A percentile compares a stretch with the other conserved stretches of the same genome.
Conservation (phyloP, 208 protist species). For the Acanthamoeba royreba region DNA sequence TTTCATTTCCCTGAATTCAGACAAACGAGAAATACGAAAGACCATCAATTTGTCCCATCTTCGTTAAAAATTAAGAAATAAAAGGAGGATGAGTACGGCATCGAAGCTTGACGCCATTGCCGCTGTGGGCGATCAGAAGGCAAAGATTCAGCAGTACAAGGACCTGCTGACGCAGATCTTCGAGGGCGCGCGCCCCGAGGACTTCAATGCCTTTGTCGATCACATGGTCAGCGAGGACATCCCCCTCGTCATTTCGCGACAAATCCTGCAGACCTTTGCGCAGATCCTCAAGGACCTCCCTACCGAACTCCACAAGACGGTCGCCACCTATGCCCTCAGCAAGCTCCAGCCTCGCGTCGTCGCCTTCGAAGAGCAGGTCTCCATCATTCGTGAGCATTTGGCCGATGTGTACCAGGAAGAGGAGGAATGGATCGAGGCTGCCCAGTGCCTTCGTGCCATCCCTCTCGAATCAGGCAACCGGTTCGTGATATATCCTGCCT, state of each 20-base stretch:
- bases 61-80: neutral
- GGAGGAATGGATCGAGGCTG: constrained; percentile 59
- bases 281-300: constrained; percentile 19
- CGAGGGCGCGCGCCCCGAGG: neutral
- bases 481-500: too few species aligned
- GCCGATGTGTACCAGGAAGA: constrained; percentile 60
- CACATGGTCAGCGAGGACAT: constrained; percentile 39
- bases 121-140: constrained; percentile 27
- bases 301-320: constrained; percentile 46
- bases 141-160: constrained; percentile 21
- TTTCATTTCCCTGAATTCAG: too few species aligned
- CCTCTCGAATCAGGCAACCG: constrained; percentile 62
- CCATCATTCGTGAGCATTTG: constrained; percentile 58
- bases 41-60: too few species aligned
- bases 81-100: neutral
- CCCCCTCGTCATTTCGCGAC: constrained; percentile 32
- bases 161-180: constrained; percentile 3
- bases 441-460: constrained; percentile 50
- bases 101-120: neutral
- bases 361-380: constrained; percentile 66
- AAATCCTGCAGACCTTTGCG: constrained; percentile 31
- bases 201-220: constrained; percentile 23
- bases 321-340: constrained; percentile 38
- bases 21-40: too few species aligned
- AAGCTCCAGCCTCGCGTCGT: constrained; percentile 49